Conservation (phyloP, 169 alveolate genomes). For the Cyclospora cayetanensis region DNA sequence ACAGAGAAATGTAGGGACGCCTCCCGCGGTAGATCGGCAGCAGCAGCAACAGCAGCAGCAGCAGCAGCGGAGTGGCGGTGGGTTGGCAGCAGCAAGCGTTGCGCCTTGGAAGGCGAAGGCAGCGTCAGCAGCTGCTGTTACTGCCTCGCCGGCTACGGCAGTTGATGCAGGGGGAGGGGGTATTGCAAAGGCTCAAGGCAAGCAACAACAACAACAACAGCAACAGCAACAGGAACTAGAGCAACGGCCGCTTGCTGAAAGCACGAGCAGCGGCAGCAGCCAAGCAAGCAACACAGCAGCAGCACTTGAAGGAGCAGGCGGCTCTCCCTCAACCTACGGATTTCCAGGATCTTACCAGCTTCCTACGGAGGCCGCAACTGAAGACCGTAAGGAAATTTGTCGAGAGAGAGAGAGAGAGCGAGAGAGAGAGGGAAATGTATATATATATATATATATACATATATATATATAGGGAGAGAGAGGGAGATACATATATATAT, state of each 20-base stretch:
- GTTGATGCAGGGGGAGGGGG: background rate
- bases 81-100: background rate
- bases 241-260: background rate
- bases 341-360: too few relatives aligned
- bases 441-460: too few relatives aligned
- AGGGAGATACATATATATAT: too few relatives aligned
- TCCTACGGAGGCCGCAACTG: too few relatives aligned
- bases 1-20: background rate
- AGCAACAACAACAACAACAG: background rate
- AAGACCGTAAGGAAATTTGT: too few relatives aligned
- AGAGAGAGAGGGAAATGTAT: too few relatives aligned
- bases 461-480: too few relatives aligned
- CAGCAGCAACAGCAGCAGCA: background rate
- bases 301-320: background rate
- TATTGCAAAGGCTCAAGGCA: background rate
- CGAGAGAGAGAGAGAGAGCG: too few relatives aligned
- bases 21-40: background rate
- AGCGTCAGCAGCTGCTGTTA: background rate
- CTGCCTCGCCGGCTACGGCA: background rate
- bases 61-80: background rate
- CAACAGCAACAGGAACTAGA: background rate
- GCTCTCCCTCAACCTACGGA: background rate
- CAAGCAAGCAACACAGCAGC: background rate
- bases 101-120: background rate
- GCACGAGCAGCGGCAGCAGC: background rate